Percentiles rank a stretch among this genome's conserved stretches.
Evolutionary conservation across 306 rosid species (phyloP).

Genomic region (Alnus rubra): DNA sequence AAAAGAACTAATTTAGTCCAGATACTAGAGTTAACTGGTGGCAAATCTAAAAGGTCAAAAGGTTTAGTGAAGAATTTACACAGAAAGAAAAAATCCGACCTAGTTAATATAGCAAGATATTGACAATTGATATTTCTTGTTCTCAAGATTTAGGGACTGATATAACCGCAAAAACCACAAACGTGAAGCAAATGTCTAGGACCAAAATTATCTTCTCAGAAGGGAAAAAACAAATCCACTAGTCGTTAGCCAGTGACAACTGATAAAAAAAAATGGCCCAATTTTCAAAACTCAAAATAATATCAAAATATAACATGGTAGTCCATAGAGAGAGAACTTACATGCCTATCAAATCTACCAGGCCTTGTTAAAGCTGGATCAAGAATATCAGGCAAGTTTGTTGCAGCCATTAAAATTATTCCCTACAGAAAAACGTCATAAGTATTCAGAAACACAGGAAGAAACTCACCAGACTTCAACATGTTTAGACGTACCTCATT

Average conservation of each 20-base stretch:
- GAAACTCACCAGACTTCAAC: constrained; percentile 21
- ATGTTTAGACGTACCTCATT: constrained; percentile 67
- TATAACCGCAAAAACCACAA: not conserved
- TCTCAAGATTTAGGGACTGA: not conserved
- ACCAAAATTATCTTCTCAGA: not conserved
- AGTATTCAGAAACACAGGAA: constrained; percentile 23
- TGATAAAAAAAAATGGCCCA: too few relatives aligned
- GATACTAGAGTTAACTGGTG: not conserved
- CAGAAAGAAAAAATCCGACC: not conserved
- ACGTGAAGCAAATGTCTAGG: not conserved
- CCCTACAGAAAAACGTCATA: constrained; percentile 54
- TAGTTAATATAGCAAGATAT: not conserved
- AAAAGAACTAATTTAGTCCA: not conserved
- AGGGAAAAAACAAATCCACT: not conserved
- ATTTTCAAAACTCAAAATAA: not conserved
- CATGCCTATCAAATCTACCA: constrained; percentile 99
- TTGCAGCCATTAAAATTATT: constrained; percentile 97
- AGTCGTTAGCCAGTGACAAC: not conserved
- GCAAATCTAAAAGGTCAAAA: not conserved
- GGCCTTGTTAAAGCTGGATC: constrained; percentile 99
- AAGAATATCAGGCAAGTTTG: constrained; percentile 98
- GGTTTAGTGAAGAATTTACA: not conserved
- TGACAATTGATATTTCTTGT: not conserved
- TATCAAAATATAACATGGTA: not conserved
- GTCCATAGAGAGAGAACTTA: constrained; percentile 46